A percentile compares a stretch with the other conserved stretches of the same genome.
Evolutionary conservation across 805 yeast species (phyloP).

Genomic region (Myxozyma melibiosi): DNA sequence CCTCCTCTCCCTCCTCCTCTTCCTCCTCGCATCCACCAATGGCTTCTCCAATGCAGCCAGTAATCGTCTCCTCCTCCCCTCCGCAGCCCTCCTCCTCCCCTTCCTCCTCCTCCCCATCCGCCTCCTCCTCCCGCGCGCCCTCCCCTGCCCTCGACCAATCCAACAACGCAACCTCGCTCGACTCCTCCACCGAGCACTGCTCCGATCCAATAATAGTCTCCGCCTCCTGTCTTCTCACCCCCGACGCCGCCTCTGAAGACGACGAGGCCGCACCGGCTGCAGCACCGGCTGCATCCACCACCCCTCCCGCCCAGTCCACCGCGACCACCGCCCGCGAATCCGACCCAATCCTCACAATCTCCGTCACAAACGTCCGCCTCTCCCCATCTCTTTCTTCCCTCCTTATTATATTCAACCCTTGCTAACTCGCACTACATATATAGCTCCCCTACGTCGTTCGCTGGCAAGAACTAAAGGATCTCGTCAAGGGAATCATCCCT

Average conservation of each 20-base stretch:
- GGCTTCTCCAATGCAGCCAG: neutral
- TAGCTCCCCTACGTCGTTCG: conserved; percentile 33
- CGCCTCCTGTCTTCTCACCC: too few species aligned
- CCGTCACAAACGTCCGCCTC: conserved; percentile 16
- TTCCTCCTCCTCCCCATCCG: neutral
- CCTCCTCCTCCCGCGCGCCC: too few species aligned
- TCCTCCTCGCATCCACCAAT: neutral
- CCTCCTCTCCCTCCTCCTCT: neutral
- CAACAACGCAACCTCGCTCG: too few species aligned
- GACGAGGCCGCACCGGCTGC: neutral
- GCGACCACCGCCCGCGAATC: neutral
- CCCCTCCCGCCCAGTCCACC: neutral
- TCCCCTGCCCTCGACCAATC: too few species aligned
- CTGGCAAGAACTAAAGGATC: conserved; percentile 36
- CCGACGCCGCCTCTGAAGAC: neutral
- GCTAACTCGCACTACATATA: neutral
- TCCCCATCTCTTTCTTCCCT: neutral
- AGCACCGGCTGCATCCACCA: neutral
- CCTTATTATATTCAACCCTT: neutral
- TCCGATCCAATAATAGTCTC: too few species aligned
- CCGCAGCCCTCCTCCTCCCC: neutral
- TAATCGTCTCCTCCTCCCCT: neutral
- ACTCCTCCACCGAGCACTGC: neutral
- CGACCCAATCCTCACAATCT: conserved; percentile 1
- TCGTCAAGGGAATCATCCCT: conserved; percentile 30